These are phyloP conservation scores for Rhytidiadelphus loreus DNA, from an alignment of 225 moss, liverwort and hornwort genomes.

Conservation along the genomic window DNA sequence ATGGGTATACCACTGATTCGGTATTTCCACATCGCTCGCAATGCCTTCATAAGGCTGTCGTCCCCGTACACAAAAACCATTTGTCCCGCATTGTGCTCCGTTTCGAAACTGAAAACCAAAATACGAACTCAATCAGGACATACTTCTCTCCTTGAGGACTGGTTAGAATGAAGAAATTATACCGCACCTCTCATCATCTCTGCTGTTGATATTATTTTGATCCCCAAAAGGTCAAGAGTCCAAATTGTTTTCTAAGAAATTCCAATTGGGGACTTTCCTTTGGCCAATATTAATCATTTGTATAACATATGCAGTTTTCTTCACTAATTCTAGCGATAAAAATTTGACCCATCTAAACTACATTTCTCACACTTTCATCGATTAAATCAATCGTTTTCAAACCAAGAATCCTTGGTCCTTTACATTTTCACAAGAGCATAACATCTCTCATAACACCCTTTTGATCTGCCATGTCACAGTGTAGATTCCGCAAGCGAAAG, in stretches of 20 bases:
- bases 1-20: constrained; percentile 60
- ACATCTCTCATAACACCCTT: neutral
- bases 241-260: neutral
- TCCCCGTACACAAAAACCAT: constrained; percentile 37
- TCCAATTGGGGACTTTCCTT: neutral
- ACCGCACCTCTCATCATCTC: neutral
- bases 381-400: neutral
- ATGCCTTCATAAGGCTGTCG: constrained; percentile 33
- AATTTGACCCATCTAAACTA: too few species aligned
- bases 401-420: neutral
- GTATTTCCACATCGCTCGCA: constrained; percentile 60
- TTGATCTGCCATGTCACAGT: neutral
- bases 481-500: neutral
- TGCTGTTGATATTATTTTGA: neutral
- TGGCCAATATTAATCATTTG: neutral
- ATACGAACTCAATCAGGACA: neutral
- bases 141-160: neutral
- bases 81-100: constrained; percentile 21
- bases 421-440: neutral
- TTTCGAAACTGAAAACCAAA: constrained; percentile 24
- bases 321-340: too few species aligned
- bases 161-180: neutral
- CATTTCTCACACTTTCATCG: neutral
- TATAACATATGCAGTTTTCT: too few species aligned
- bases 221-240: neutral